Evolutionary conservation across 163 green algal species (phyloP).

Genomic region (Volvox carteri): DNA sequence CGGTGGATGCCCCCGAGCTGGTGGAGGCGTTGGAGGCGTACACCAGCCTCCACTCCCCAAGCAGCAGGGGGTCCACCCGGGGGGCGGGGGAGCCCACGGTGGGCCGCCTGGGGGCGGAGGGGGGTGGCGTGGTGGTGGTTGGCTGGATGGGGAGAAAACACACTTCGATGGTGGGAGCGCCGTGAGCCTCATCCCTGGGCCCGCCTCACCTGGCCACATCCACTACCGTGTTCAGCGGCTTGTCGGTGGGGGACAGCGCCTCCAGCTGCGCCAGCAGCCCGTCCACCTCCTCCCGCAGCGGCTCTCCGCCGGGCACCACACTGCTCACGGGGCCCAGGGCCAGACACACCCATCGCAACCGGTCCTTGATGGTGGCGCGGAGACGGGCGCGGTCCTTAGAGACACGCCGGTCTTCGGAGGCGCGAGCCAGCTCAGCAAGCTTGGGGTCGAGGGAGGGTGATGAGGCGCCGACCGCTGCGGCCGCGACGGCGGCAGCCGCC

Average conservation of each 20-base stretch:
- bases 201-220: constrained; percentile 37
- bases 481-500: constrained; percentile 35
- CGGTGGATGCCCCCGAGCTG: neutral
- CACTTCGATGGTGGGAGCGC: too few relatives aligned
- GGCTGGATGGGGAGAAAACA: neutral
- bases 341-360: constrained; percentile 43
- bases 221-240: constrained; percentile 53
- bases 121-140: neutral
- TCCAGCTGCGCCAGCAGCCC: constrained; percentile 57
- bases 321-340: constrained; percentile 56
- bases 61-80: constrained; percentile 34
- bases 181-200: too few relatives aligned
- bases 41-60: constrained; percentile 56
- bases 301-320: constrained; percentile 62
- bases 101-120: neutral
- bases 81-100: neutral
- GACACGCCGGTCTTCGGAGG: neutral
- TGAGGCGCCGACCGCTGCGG: constrained; percentile 1
- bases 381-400: constrained; percentile 18
- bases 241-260: constrained; percentile 48
- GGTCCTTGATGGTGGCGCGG: constrained; percentile 58
- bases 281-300: constrained; percentile 58
- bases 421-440: constrained; percentile 21
- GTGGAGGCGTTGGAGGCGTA: constrained; percentile 53
- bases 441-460: too few relatives aligned